A percentile compares a stretch with the other conserved stretches of the same genome.
phyloP scores from a whole-genome alignment of 176 grass and related monocot genomes.

The Avena sativa region DNA sequence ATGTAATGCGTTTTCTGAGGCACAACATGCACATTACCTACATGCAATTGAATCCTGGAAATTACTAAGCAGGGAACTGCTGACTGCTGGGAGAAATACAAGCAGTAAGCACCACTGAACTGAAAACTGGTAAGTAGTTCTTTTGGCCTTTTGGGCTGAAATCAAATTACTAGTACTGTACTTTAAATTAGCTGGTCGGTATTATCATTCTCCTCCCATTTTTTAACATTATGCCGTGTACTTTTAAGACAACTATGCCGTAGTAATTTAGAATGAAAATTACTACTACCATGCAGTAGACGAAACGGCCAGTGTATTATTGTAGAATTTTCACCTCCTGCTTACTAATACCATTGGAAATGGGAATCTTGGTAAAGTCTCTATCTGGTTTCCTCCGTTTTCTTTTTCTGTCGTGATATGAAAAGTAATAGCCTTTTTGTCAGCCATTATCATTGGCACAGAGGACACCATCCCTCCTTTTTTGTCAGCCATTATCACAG shows the following conservation, averaged over 20 bases:
- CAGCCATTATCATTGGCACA: conserved; percentile 66
- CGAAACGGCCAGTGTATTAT: neutral
- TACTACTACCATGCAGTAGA: neutral
- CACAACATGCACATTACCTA: neutral
- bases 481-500: conserved; percentile 53
- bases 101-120: neutral
- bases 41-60: neutral
- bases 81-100: conserved; percentile 17
- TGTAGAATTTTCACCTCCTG: conserved; percentile 6
- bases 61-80: conserved; percentile 22
- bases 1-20: neutral
- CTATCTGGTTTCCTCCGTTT: conserved; percentile 45
- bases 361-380: conserved; percentile 54
- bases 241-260: neutral
- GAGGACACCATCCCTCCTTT: conserved; percentile 57
- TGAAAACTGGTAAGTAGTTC: neutral
- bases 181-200: neutral
- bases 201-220: conserved; percentile 1
- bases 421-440: conserved; percentile 57
- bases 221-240: neutral
- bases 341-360: conserved; percentile 30
- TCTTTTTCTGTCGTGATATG: conserved; percentile 43
- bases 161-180: neutral
- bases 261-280: conserved; percentile 23
- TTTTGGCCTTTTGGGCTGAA: conserved; percentile 11